Conservation (phyloP, 306 rosid genomes). For the Cucurbita argyrosperma region DNA sequence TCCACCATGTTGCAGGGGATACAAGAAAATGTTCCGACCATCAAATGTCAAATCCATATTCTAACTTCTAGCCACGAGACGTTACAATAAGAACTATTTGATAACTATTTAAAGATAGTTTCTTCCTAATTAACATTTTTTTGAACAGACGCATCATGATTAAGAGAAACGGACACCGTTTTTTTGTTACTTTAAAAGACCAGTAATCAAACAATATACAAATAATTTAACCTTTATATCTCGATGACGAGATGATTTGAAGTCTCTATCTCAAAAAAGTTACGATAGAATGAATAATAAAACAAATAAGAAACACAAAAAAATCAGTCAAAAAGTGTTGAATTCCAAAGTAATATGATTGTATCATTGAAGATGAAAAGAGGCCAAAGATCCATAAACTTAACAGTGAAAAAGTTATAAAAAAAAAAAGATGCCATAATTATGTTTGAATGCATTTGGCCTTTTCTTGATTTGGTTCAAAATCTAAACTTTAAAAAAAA, state of each 20-base stretch:
- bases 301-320: constrained; percentile 9
- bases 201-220: background rate
- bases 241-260: background rate
- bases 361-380: constrained; percentile 5
- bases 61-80: too few species aligned
- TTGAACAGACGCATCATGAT: background rate
- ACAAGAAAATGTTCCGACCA: too few species aligned
- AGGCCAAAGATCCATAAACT: background rate
- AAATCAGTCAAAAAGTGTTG: background rate
- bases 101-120: too few species aligned
- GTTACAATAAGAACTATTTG: too few species aligned
- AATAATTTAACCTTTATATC: background rate
- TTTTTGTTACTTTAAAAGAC: background rate
- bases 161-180: background rate
- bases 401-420: constrained; percentile 1
- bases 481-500: background rate
- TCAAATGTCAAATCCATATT: too few species aligned
- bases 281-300: constrained; percentile 14
- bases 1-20: too few species aligned
- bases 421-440: background rate
- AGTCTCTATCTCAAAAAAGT: constrained; percentile 22
- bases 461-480: constrained; percentile 1
- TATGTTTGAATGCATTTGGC: constrained; percentile 1
- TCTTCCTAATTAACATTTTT: too few species aligned
- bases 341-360: constrained; percentile 6